phyloP scores from a whole-genome alignment of 345 rosid genomes.

The Combretum micranthum region DNA sequence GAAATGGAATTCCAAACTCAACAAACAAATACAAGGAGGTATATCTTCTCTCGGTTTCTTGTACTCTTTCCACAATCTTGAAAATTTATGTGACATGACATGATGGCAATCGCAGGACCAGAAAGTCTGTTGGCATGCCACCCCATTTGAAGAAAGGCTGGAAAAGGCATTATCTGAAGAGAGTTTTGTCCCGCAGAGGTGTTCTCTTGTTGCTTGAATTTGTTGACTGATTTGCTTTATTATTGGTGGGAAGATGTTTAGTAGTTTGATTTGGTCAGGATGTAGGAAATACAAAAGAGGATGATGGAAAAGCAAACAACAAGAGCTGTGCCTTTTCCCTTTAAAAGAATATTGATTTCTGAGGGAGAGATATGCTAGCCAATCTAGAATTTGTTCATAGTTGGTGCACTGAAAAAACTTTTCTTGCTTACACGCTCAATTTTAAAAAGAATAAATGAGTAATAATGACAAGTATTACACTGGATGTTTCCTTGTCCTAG shows the following conservation, averaged over 20 bases:
- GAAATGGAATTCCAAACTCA: conserved; percentile 95
- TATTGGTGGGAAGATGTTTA: neutral
- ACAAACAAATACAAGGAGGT: conserved; percentile 97
- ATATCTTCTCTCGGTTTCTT: conserved; percentile 1
- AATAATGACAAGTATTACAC: too few species aligned
- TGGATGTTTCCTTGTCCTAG: too few species aligned
- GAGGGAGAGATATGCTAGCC: too few species aligned
- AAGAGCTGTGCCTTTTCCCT: too few species aligned
- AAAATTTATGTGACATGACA: neutral
- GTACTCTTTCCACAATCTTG: neutral
- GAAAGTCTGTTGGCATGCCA: conserved; percentile 96
- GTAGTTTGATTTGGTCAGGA: neutral
- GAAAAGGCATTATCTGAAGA: conserved; percentile 91
- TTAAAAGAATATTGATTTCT: too few species aligned
- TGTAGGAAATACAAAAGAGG: neutral
- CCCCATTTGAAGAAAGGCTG: conserved; percentile 93
- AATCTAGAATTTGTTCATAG: too few species aligned
- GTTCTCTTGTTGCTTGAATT: conserved; percentile 1
- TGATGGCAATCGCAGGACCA: conserved; percentile 55
- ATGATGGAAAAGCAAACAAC: too few species aligned
- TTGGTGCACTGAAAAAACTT: too few species aligned
- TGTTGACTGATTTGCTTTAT: neutral
- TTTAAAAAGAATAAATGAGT: too few species aligned
- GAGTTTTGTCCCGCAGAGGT: conserved; percentile 46
- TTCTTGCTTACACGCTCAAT: too few species aligned